Conservation (phyloP, 306 rosid species). For the Sicyos edulis region DNA sequence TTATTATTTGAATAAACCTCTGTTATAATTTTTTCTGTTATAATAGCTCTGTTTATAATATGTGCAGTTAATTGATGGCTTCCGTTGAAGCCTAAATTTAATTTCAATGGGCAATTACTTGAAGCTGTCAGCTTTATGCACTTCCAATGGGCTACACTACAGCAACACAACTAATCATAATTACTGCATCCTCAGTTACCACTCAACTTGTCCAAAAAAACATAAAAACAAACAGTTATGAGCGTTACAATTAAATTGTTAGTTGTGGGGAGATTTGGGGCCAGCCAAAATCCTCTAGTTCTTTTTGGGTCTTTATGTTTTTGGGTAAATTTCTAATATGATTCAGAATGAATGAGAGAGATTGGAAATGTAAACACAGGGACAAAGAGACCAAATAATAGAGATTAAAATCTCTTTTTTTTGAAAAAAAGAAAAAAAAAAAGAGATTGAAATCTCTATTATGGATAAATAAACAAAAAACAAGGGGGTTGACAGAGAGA, state of each 20-base stretch:
- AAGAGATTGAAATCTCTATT: slow-evolving; percentile 6
- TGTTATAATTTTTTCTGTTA: no score
- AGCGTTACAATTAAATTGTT: background rate
- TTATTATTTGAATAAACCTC: no score
- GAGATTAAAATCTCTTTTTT: no score
- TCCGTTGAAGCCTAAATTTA: background rate
- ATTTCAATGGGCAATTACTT: background rate
- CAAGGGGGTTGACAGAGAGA: slow-evolving; percentile 21
- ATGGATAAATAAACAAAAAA: slow-evolving; percentile 14
- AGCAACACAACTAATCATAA: background rate
- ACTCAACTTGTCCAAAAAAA: background rate
- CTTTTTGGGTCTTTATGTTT: no score
- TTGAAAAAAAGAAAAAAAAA: no score
- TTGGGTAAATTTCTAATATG: no score
- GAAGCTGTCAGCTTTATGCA: slow-evolving; percentile 4
- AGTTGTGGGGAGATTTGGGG: slow-evolving; percentile 10
- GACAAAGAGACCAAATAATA: no score
- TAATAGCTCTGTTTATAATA: background rate
- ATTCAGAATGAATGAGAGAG: no score
- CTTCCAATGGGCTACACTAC: background rate
- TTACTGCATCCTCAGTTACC: background rate
- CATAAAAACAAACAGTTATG: background rate
- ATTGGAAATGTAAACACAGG: no score
- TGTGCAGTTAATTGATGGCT: background rate
- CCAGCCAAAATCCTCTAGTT: no score